Evolutionary conservation across 345 rosid species (phyloP).

Genomic region (Gynandropsis gynandra): DNA sequence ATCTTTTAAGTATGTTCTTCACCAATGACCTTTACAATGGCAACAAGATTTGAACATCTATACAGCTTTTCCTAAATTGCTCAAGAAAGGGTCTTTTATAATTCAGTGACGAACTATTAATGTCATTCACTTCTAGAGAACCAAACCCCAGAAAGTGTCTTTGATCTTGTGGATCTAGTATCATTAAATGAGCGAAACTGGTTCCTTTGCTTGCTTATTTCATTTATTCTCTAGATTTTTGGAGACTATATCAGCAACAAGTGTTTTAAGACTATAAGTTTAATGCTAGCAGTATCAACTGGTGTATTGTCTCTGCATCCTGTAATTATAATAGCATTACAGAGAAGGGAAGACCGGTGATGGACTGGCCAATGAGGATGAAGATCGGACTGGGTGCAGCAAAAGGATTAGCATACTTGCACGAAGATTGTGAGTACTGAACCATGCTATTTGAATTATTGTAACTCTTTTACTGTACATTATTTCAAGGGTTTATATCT

Average conservation of each 20-base stretch:
- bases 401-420: conserved; percentile 80
- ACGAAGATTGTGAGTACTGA: conserved; percentile 71
- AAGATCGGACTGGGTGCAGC: conserved; percentile 84
- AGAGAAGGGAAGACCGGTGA: conserved; percentile 59
- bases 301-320: conserved; percentile 12
- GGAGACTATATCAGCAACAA: too few relatives aligned
- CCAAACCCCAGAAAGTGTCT: too few relatives aligned
- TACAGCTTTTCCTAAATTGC: not conserved
- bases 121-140: too few relatives aligned
- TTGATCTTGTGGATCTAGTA: too few relatives aligned
- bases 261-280: too few relatives aligned
- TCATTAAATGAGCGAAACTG: too few relatives aligned
- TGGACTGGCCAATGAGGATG: conserved; percentile 64
- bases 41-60: not conserved
- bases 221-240: too few relatives aligned
- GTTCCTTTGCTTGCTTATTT: too few relatives aligned
- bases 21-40: not conserved
- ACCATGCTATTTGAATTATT: not conserved
- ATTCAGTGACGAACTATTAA: too few relatives aligned
- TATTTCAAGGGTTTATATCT: conserved; percentile 3
- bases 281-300: too few relatives aligned
- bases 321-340: conserved; percentile 14
- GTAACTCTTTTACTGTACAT: not conserved
- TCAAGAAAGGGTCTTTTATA: too few relatives aligned
- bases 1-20: not conserved